Base-by-base conservation (phyloP, 495 filamentous ascomycete species). In the Recurvomyces mirabilis region DNA sequence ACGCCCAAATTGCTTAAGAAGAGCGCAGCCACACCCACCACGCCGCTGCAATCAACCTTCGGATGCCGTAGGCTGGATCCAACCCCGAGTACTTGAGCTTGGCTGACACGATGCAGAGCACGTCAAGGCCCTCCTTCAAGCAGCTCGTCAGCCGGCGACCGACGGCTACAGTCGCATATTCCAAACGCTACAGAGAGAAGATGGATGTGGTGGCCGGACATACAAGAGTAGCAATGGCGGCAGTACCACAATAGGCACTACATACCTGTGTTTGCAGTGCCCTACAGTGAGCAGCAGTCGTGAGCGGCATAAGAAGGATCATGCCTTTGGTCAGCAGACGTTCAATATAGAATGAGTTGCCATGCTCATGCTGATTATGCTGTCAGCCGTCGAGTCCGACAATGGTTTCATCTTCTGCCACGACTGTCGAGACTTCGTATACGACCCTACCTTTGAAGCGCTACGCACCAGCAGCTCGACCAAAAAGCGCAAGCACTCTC, bases 381-480 rank as follows among this genome's bases (percentile, higher is more conserved):
- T 37, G 20, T 18, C 39, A 93, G 86, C 86, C 57, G 80, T 93
- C 47, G 87, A 94, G 52, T 89, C 86, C 2, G 69, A 80, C 43
- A 77, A 68, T 49, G 85, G 84, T 5, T 70, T 74, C 36, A 56
- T 94, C 2, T 93, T 79, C 56, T 94, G 87, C 64, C 82, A 89
- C 53, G 69, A 76, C 47, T 94, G 87, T 54, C 71, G 75, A 29
- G 87, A 94, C 58, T 81, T 91, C 49, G 77, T 94, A 32, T 93
- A 85, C 66, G 87, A 94, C 54, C 81, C 84, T 34, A 79, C 77
- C 6, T 66, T 93, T 20, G 87, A 94, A 54, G 73, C 81, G 23
- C 11, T 57, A 39, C 62, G 61, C 47, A 40, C 68, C 67, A 18
- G 26, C 35, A 37, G 5, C 15, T 17, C 39, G 25, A 11, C 20